These are phyloP conservation scores for Cytospora piceicola DNA, from an alignment of 2,329 filamentous ascomycete species.

Conservation along the genomic window DNA sequence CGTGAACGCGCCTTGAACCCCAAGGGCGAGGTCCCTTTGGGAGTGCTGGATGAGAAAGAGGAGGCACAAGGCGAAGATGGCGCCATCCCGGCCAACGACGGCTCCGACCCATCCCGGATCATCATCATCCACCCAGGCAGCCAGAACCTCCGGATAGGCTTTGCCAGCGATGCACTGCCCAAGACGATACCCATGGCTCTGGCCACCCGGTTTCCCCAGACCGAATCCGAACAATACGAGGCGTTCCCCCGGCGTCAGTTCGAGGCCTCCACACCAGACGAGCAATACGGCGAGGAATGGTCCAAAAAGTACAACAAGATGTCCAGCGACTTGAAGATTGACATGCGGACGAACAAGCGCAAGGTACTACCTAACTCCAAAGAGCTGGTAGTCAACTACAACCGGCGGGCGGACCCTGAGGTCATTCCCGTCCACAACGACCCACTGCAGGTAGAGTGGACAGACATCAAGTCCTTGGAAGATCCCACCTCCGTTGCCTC, in stretches of 20 bases:
- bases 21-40: constrained; percentile 66
- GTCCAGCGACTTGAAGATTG: constrained; percentile 83
- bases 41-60: constrained; percentile 59
- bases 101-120: constrained; percentile 80
- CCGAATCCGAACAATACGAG: constrained; percentile 82
- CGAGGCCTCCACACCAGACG: constrained; percentile 67
- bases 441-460: constrained; percentile 92
- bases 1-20: constrained; percentile 83
- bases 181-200: constrained; percentile 94
- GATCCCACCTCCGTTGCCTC: constrained; percentile 64
- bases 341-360: constrained; percentile 92
- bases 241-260: constrained; percentile 74
- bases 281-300: constrained; percentile 86
- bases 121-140: constrained; percentile 96
- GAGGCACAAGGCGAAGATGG: constrained; percentile 44
- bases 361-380: constrained; percentile 97
- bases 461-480: constrained; percentile 70
- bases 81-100: constrained; percentile 59
- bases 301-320: constrained; percentile 76
- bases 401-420: constrained; percentile 80
- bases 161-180: constrained; percentile 93
- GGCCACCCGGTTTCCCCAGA: constrained; percentile 75
- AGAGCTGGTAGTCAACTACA: constrained; percentile 93
- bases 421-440: constrained; percentile 94
- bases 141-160: constrained; percentile 90